Conservation (phyloP, 768 basidiomycete species). For the Pluteus cervinus region DNA sequence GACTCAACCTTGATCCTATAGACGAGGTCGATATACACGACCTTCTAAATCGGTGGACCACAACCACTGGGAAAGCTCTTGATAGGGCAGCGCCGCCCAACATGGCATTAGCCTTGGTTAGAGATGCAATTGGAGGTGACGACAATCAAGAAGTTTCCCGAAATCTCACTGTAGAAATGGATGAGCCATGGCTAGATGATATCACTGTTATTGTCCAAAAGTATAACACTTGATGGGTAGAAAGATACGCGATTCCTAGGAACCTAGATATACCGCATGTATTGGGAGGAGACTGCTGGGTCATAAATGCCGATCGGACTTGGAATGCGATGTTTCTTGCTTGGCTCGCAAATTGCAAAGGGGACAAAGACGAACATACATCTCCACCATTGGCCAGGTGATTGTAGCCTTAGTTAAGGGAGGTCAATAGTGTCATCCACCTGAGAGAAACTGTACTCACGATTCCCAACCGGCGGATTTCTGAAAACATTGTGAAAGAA, state of each 20-base stretch:
- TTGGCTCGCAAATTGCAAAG: slow-evolving; percentile 25
- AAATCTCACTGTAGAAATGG: slow-evolving; percentile 38
- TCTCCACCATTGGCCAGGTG: slow-evolving; percentile 72
- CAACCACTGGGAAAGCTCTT: no score
- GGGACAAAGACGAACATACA: slow-evolving; percentile 59
- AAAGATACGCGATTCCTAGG: no score
- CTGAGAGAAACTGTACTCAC: slow-evolving; percentile 30
- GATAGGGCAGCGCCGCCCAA: no score
- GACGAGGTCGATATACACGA: no score
- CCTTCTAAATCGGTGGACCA: no score
- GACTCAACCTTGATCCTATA: slow-evolving; percentile 26
- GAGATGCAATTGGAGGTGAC: slow-evolving; percentile 35
- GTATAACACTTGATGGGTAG: no score
- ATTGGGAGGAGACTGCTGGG: no score
- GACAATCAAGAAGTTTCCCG: slow-evolving; percentile 28
- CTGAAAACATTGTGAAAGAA: slow-evolving; percentile 47
- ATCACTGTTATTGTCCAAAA: slow-evolving; percentile 38
- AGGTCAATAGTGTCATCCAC: slow-evolving; percentile 1
- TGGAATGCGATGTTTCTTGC: slow-evolving; percentile 4
- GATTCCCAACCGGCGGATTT: slow-evolving; percentile 51
- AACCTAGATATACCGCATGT: no score
- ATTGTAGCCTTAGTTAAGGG: slow-evolving; percentile 43
- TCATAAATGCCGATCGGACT: no score
- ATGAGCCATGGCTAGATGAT: slow-evolving; percentile 40
- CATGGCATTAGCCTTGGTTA: slow-evolving; percentile 30